A percentile compares a stretch with the other conserved stretches of the same genome.
phyloP scores from a whole-genome alignment of 2,329 filamentous ascomycete species.

The Fusarium haematococcum region DNA sequence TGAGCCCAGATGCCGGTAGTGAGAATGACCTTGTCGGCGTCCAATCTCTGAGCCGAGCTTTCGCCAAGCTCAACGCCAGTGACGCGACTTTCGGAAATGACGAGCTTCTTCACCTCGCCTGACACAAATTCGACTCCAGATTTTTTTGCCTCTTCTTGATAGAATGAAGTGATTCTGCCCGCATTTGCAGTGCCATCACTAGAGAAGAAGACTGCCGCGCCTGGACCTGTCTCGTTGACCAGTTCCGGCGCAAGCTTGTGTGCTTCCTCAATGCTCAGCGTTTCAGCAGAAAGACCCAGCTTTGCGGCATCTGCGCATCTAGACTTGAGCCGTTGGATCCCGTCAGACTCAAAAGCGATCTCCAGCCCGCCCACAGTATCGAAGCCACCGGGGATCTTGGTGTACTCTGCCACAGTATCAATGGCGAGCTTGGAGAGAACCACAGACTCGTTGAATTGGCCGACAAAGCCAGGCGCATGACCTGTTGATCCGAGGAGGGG shows the following conservation, averaged over 20 bases:
- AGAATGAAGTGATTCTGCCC: slow-evolving; percentile 23
- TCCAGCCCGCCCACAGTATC: slow-evolving; percentile 36
- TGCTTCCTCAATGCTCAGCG: slow-evolving; percentile 24
- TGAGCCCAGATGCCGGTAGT: slow-evolving; percentile 42
- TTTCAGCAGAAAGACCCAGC: slow-evolving; percentile 17
- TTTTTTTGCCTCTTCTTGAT: slow-evolving; percentile 25
- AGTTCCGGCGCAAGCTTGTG: slow-evolving; percentile 28
- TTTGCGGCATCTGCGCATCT: slow-evolving; percentile 15
- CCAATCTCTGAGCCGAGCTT: not conserved
- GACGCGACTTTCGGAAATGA: not conserved
- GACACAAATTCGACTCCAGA: slow-evolving; percentile 18
- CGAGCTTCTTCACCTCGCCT: slow-evolving; percentile 22
- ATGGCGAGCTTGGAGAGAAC: slow-evolving; percentile 38
- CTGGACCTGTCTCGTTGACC: slow-evolving; percentile 13
- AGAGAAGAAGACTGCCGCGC: slow-evolving; percentile 27
- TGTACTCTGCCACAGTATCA: slow-evolving; percentile 36
- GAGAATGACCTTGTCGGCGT: slow-evolving; percentile 35
- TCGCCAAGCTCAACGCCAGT: slow-evolving; percentile 13
- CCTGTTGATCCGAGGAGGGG: slow-evolving; percentile 35
- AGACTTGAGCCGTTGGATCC: slow-evolving; percentile 10
- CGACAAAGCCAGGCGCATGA: slow-evolving; percentile 36
- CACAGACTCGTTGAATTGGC: slow-evolving; percentile 41
- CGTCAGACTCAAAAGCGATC: slow-evolving; percentile 26
- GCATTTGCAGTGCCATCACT: slow-evolving; percentile 40
- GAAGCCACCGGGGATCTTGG: slow-evolving; percentile 36